Conservation (phyloP, 108 stramenopile species). For the Fragilaria radians region DNA sequence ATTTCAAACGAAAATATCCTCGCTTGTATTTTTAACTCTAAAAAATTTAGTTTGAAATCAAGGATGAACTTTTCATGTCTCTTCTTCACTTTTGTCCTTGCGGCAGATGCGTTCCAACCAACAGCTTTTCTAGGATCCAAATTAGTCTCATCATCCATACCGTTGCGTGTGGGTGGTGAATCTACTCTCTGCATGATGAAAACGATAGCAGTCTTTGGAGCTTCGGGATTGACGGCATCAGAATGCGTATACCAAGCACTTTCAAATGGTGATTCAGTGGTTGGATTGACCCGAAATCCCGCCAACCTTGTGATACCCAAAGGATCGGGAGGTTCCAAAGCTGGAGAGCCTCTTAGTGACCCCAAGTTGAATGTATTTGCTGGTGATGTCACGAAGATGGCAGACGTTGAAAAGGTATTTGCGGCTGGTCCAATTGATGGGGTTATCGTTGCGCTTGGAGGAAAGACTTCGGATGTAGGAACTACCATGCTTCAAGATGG, state of each 20-base stretch:
- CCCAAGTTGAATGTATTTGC: constrained; percentile 72
- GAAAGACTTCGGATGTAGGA: constrained; percentile 92
- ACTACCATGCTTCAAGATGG: constrained; percentile 95
- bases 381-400: constrained; percentile 79
- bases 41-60: too few relatives aligned
- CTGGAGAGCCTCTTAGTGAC: constrained; percentile 56
- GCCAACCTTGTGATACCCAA: constrained; percentile 71
- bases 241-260: constrained; percentile 89
- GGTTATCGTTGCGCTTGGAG: constrained; percentile 92
- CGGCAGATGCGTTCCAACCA: constrained; percentile 24
- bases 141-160: neutral
- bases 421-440: constrained; percentile 66
- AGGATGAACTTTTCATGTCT: neutral
- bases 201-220: constrained; percentile 87
- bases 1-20: too few relatives aligned
- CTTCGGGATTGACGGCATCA: constrained; percentile 78
- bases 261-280: constrained; percentile 73
- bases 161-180: neutral
- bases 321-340: constrained; percentile 74
- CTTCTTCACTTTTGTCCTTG: neutral
- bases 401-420: constrained; percentile 88
- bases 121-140: constrained; percentile 20
- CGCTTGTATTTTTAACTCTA: too few relatives aligned
- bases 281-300: constrained; percentile 81
- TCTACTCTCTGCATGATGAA: neutral